phyloP scores from a whole-genome alignment of 2,329 filamentous ascomycete species.

The Verticillium isaacii region DNA sequence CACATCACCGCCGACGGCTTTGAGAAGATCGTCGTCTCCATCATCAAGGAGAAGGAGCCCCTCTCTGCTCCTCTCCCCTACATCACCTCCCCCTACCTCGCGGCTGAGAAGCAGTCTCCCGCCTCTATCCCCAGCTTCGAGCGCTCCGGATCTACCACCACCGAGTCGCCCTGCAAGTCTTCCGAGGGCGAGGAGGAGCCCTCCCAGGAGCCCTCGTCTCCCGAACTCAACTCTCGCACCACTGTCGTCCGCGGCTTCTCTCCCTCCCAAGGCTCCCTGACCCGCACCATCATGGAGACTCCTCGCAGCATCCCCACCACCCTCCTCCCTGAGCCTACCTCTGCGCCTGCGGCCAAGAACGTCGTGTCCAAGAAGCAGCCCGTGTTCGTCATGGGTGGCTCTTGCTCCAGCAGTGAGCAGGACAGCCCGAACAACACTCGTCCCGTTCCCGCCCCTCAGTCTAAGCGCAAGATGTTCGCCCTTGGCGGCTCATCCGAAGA shows the following conservation, averaged over 20 bases:
- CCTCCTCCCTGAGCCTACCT: constrained; percentile 57
- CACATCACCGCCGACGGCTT: constrained; percentile 91
- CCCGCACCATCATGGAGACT: constrained; percentile 43
- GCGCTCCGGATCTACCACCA: constrained; percentile 39
- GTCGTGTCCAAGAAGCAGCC: constrained; percentile 62
- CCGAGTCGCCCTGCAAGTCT: constrained; percentile 50
- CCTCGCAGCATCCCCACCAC: constrained; percentile 44
- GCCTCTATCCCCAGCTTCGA: constrained; percentile 24
- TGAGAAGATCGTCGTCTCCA: constrained; percentile 90
- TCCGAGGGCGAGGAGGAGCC: constrained; percentile 51
- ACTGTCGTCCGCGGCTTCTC: constrained; percentile 85
- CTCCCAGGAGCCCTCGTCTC: constrained; percentile 24
- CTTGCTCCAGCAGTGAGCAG: constrained; percentile 68
- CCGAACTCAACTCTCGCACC: constrained; percentile 46
- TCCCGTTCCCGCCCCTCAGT: constrained; percentile 22
- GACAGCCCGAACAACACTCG: constrained; percentile 42
- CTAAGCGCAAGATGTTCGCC: constrained; percentile 41
- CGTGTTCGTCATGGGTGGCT: constrained; percentile 71
- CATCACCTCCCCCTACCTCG: constrained; percentile 28
- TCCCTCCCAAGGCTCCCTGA: constrained; percentile 59
- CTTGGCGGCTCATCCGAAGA: constrained; percentile 66
- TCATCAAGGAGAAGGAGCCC: constrained; percentile 80
- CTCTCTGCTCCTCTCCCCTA: constrained; percentile 51
- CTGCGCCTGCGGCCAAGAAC: constrained; percentile 56
- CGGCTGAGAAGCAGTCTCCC: constrained; percentile 42